Base-by-base conservation (phyloP, 2,329 filamentous ascomycete genomes). In the Dactylella cylindrospora region DNA sequence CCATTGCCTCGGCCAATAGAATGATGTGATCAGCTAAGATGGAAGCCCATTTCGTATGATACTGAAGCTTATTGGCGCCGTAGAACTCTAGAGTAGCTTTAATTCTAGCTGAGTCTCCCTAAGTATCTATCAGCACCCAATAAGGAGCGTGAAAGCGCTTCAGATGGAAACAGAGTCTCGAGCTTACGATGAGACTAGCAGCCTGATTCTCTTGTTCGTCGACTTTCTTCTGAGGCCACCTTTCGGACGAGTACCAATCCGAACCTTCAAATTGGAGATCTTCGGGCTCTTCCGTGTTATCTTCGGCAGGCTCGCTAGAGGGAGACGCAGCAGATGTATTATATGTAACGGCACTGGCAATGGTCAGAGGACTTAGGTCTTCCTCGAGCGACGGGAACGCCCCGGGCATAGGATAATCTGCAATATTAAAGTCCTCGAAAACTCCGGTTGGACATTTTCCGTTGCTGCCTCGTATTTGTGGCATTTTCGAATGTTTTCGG, bases 21-120 rank as follows among this genome's bases (percentile, higher is more conserved):
- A 46, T 13, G 8, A 62, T 62, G 33, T 62, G 57, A 13, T 54
- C 49, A 5, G 49, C 57, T 3, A 62, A 17, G 9, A 54, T 54
- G 6, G 31, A 39, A n/a, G 45, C 49, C 57, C 57, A 62, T 35
- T 33, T 47, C 5, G 28, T 26, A 32, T 62, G 57, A 13, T 54
- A 31, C 20, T 54, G 49, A n/a, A 50, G 13, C 28, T 62, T 38
- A 15, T 62, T 36, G 36, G 43, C 57, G 15, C 57, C 53, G 17
- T 62, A 62, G 19, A 43, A 62, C 25, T 54, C 43, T 12, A 62
- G 39, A 10, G 49, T 54, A 5, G 49, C 49, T 7, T 62, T 62
- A 20, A 62, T 40, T 5, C 38, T 41, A 13, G 33, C 38, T 2
- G 17, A 23, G 13, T 62, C 57, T 7, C 57, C 57, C 57, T 62